Evolutionary conservation across 106 monocot genomes (phyloP).

Genomic region (Triglochin maritima): DNA sequence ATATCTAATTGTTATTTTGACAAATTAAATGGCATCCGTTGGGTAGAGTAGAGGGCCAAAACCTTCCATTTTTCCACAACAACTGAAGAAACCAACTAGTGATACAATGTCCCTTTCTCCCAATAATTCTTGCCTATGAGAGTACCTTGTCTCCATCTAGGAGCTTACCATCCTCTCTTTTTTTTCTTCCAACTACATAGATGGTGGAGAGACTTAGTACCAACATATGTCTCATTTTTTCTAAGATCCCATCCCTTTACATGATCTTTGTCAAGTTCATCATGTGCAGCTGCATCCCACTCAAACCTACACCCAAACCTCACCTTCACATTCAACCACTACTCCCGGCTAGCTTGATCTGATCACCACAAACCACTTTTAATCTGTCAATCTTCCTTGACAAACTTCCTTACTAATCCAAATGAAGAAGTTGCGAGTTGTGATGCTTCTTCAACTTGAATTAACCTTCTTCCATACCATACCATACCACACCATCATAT

Average conservation of each 20-base stretch:
- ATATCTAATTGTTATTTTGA: background rate
- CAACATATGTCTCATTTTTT: background rate
- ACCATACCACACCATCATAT: background rate
- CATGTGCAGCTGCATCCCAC: background rate
- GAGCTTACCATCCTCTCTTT: constrained; percentile 1
- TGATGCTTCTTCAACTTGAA: background rate
- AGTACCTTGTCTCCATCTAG: background rate
- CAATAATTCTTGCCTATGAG: background rate
- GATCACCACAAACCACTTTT: background rate
- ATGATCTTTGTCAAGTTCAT: background rate
- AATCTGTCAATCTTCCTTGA: background rate
- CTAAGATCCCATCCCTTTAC: background rate
- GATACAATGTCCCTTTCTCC: background rate
- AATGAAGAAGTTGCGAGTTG: background rate
- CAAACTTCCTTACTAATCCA: background rate
- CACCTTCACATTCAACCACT: background rate
- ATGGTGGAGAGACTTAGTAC: background rate
- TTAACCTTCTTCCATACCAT: background rate
- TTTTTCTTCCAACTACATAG: background rate
- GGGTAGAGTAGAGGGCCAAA: background rate
- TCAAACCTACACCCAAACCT: background rate
- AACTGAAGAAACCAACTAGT: background rate
- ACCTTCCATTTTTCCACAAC: background rate
- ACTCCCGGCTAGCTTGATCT: background rate
- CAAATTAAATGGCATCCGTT: background rate